These are phyloP conservation scores for Wallemia hederae DNA, from an alignment of 1,284 basidiomycete species.

Conservation along the genomic window DNA sequence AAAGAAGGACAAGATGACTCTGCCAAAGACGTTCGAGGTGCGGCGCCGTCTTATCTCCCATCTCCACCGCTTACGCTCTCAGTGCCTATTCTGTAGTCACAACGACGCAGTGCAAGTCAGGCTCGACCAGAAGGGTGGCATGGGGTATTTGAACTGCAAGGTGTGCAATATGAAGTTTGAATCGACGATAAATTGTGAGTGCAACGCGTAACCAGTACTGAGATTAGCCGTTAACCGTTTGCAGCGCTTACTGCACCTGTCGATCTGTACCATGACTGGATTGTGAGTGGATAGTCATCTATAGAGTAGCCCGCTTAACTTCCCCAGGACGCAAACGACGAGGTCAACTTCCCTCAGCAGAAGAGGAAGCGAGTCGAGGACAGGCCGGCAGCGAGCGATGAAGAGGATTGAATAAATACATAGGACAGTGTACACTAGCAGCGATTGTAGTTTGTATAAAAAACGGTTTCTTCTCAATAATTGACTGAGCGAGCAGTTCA, in stretches of 20 bases:
- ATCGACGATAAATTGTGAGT: neutral
- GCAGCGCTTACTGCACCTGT: slow-evolving; percentile 1
- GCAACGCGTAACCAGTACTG: too few relatives aligned
- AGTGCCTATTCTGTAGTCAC: slow-evolving; percentile 1
- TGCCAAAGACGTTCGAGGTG: neutral
- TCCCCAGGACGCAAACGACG: neutral
- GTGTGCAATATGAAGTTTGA: neutral
- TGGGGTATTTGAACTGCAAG: neutral
- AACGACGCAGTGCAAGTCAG: neutral
- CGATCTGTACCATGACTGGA: slow-evolving; percentile 1
- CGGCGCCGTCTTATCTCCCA: neutral
- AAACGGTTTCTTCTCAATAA: neutral
- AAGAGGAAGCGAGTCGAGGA: neutral
- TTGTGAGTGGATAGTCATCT: neutral
- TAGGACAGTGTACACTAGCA: neutral
- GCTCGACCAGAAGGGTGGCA: neutral
- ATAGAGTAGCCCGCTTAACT: neutral
- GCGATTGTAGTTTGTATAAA: neutral
- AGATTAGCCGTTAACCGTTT: neutral
- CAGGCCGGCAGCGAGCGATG: neutral
- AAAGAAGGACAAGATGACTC: neutral
- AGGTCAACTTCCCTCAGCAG: neutral
- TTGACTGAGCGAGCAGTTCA: neutral
- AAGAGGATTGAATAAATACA: neutral
- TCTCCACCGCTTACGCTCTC: neutral